These are phyloP conservation scores for Metschnikowia henanensis DNA, from an alignment of 805 yeast species.

Conservation along the genomic window DNA sequence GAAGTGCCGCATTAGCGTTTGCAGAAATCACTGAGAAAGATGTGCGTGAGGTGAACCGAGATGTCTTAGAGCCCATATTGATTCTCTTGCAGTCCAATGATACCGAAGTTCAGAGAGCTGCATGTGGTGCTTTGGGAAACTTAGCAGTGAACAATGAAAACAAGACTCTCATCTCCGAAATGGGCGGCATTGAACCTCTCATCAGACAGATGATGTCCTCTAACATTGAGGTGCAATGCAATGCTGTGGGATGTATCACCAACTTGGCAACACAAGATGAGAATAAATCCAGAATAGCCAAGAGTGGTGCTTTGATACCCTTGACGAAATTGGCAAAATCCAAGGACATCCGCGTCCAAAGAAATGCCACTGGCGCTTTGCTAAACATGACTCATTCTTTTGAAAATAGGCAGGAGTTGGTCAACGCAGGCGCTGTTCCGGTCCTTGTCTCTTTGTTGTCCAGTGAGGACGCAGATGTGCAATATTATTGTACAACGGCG, in stretches of 20 bases:
- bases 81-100: slow-evolving; percentile 84
- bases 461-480: slow-evolving; percentile 92
- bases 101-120: slow-evolving; percentile 96
- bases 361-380: slow-evolving; percentile 98
- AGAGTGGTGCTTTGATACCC: slow-evolving; percentile 93
- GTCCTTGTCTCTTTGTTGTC: slow-evolving; percentile 85
- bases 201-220: slow-evolving; percentile 97
- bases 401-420: slow-evolving; percentile 94
- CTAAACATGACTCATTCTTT: slow-evolving; percentile 97
- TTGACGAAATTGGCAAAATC: slow-evolving; percentile 93
- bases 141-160: slow-evolving; percentile 96
- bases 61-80: slow-evolving; percentile 90
- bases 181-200: slow-evolving; percentile 97
- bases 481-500: slow-evolving; percentile 97
- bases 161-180: slow-evolving; percentile 91
- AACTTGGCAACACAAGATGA: slow-evolving; percentile 98
- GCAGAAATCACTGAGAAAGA: slow-evolving; percentile 98
- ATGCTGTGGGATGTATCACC: slow-evolving; percentile 98
- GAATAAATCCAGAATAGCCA: slow-evolving; percentile 93
- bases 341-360: slow-evolving; percentile 91
- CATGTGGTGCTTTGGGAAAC: slow-evolving; percentile 98
- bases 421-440: slow-evolving; percentile 98
- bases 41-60: slow-evolving; percentile 85
- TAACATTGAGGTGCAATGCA: slow-evolving; percentile 97
- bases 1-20: slow-evolving; percentile 97